Percentiles rank a stretch among this genome's conserved stretches.
Conservation (phyloP, 768 basidiomycete species). For the Candolleomyces aberdarensis region DNA sequence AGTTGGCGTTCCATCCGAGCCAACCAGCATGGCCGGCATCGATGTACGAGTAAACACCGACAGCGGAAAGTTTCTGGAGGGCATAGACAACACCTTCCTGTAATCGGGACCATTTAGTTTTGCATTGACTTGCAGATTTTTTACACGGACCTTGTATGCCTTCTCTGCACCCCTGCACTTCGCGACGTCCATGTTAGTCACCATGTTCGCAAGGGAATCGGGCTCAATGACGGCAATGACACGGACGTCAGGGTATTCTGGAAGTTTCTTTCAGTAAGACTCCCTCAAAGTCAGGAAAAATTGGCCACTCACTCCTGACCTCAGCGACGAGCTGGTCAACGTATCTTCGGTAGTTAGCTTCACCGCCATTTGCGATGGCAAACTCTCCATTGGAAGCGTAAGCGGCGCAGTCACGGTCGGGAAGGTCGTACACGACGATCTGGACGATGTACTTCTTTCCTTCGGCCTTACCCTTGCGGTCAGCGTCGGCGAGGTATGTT, state of each 20-base stretch:
- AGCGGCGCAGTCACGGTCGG: slow-evolving; percentile 66
- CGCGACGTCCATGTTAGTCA: slow-evolving; percentile 59
- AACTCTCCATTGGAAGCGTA: slow-evolving; percentile 67
- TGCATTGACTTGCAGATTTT: not conserved
- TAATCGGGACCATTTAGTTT: not conserved
- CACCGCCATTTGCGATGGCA: slow-evolving; percentile 52
- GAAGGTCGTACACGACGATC: slow-evolving; percentile 57
- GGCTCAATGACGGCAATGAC: slow-evolving; percentile 67
- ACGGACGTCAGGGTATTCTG: slow-evolving; percentile 56
- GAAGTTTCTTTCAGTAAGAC: not conserved
- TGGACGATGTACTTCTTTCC: slow-evolving; percentile 50
- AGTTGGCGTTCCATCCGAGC: slow-evolving; percentile 68
- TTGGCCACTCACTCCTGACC: slow-evolving; percentile 39
- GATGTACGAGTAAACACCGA: slow-evolving; percentile 59
- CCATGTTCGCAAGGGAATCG: slow-evolving; percentile 65
- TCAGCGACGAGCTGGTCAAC: slow-evolving; percentile 61
- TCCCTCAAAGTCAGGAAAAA: not conserved
- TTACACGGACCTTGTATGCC: slow-evolving; percentile 42
- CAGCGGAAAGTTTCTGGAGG: slow-evolving; percentile 49
- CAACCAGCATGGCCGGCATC: slow-evolving; percentile 65
- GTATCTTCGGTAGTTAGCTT: slow-evolving; percentile 54
- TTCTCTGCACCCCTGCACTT: slow-evolving; percentile 54
- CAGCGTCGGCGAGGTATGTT: slow-evolving; percentile 54
- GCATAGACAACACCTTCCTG: slow-evolving; percentile 52
- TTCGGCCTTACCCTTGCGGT: slow-evolving; percentile 38